These are phyloP conservation scores for Fusarium kyushuense DNA, from an alignment of 2,329 filamentous ascomycete genomes.

Conservation along the genomic window DNA sequence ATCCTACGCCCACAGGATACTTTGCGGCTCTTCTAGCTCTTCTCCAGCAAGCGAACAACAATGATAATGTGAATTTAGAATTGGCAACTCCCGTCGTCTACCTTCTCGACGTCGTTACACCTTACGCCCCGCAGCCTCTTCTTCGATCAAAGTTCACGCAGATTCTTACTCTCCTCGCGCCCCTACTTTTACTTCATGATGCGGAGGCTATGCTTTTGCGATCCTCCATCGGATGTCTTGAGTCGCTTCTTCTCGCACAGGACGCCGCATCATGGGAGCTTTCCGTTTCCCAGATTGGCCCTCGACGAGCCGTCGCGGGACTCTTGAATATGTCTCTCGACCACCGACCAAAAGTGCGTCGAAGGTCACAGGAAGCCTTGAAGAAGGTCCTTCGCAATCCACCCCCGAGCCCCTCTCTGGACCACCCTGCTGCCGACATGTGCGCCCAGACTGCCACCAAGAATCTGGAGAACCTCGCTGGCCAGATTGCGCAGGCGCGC, in stretches of 20 bases:
- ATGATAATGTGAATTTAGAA: conserved; percentile 80
- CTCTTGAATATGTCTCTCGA: conserved; percentile 88
- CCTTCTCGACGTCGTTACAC: conserved; percentile 91
- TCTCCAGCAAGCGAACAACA: conserved; percentile 79
- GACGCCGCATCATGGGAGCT: conserved; percentile 90
- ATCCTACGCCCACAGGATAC: conserved; percentile 88
- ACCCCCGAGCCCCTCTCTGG: conserved; percentile 89
- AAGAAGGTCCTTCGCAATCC: conserved; percentile 84
- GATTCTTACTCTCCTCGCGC: conserved; percentile 88
- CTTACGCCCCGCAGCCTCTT: conserved; percentile 84
- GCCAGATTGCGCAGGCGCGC: conserved; percentile 69
- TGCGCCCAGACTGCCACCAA: conserved; percentile 91
- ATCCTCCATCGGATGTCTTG: conserved; percentile 91
- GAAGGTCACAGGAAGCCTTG: conserved; percentile 90
- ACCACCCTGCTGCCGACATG: conserved; percentile 96
- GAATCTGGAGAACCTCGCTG: conserved; percentile 80
- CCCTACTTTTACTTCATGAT: conserved; percentile 81
- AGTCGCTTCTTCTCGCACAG: conserved; percentile 90
- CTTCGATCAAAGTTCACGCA: conserved; percentile 95
- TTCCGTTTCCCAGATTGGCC: conserved; percentile 83
- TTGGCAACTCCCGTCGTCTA: conserved; percentile 90
- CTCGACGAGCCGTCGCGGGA: conserved; percentile 86
- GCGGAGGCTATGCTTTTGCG: conserved; percentile 88
- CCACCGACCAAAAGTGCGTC: conserved; percentile 90
- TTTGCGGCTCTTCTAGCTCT: conserved; percentile 95